A percentile compares a stretch with the other conserved stretches of the same genome.
These are phyloP conservation scores for Leucosporidium creatinivorum DNA, from an alignment of 768 basidiomycete genomes.

Conservation along the genomic window DNA sequence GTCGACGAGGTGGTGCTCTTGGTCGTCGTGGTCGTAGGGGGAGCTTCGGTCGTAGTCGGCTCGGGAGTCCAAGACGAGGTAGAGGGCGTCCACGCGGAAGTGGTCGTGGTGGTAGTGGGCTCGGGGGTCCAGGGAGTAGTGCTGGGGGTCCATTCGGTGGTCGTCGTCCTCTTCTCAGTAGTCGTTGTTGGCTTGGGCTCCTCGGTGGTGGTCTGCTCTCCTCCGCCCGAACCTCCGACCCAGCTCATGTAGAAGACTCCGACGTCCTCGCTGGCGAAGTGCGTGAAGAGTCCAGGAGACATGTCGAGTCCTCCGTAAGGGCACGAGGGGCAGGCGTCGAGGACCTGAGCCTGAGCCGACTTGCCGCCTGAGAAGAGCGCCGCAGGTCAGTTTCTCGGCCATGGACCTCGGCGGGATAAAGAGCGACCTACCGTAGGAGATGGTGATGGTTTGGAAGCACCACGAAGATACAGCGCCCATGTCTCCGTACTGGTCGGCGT, in stretches of 20 bases:
- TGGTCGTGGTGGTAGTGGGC: background rate
- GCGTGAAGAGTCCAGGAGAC: slow-evolving; percentile 47
- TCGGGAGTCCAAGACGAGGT: slow-evolving; percentile 2
- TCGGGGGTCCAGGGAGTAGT: slow-evolving; percentile 6
- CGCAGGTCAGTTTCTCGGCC: background rate
- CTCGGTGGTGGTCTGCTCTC: background rate
- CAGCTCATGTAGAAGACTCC: slow-evolving; percentile 48
- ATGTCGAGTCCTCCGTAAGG: slow-evolving; percentile 48
- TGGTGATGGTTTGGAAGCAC: slow-evolving; percentile 49
- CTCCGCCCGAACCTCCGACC: slow-evolving; percentile 28
- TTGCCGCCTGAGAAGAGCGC: slow-evolving; percentile 15
- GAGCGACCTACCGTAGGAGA: slow-evolving; percentile 38
- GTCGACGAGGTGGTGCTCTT: background rate
- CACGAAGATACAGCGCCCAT: slow-evolving; percentile 23
- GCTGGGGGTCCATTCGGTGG: background rate
- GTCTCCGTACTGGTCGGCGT: slow-evolving; percentile 30
- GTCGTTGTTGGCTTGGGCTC: slow-evolving; percentile 12
- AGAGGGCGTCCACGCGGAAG: slow-evolving; percentile 9
- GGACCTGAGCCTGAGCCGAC: slow-evolving; percentile 43
- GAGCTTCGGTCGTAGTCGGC: slow-evolving; percentile 11
- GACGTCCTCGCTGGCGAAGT: slow-evolving; percentile 41
- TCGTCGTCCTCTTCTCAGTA: background rate
- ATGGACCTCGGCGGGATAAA: too few species aligned
- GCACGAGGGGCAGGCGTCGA: slow-evolving; percentile 45
- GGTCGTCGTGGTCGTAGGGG: slow-evolving; percentile 3